Evolutionary conservation across 1,139 yeast species (phyloP).

Genomic region (Geotrichum reessii): DNA sequence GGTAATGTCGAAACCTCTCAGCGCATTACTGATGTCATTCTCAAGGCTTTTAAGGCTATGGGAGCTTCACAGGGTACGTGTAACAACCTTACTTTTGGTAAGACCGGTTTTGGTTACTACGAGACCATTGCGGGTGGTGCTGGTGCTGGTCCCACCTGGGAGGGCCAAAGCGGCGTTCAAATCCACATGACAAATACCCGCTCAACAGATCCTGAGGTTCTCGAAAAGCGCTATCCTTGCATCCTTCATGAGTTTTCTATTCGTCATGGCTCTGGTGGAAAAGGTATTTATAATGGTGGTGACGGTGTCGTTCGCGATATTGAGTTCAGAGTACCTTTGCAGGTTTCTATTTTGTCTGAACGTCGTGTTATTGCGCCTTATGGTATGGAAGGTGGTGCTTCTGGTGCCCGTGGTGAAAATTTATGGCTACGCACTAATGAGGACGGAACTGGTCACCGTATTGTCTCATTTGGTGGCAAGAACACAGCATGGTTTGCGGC

Average conservation of each 20-base stretch:
- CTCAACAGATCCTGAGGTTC: conserved; percentile 63
- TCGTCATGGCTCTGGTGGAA: conserved; percentile 53
- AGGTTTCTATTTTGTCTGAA: conserved; percentile 56
- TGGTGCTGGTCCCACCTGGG: conserved; percentile 63
- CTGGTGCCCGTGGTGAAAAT: conserved; percentile 57
- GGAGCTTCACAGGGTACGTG: conserved; percentile 77
- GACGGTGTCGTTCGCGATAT: conserved; percentile 59
- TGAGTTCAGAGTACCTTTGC: conserved; percentile 51
- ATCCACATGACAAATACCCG: conserved; percentile 69
- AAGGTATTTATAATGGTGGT: conserved; percentile 53
- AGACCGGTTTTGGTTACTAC: conserved; percentile 60
- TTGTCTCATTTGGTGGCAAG: conserved; percentile 52
- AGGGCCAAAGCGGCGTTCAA: conserved; percentile 60
- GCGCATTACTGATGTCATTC: conserved; percentile 70
- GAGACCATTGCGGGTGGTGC: conserved; percentile 71
- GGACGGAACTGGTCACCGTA: conserved; percentile 24
- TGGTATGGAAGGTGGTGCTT: conserved; percentile 55
- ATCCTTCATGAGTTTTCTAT: conserved; percentile 51
- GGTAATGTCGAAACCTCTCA: conserved; percentile 88
- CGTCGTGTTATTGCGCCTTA: conserved; percentile 56
- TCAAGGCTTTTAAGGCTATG: conserved; percentile 69
- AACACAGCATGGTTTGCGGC: conserved; percentile 45
- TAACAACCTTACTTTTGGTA: conserved; percentile 67
- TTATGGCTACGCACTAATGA: conserved; percentile 41
- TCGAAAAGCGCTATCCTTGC: conserved; percentile 63